Evolutionary conservation across 2,329 filamentous ascomycete genomes (phyloP).

Genomic region (Cladosporium sp.): DNA sequence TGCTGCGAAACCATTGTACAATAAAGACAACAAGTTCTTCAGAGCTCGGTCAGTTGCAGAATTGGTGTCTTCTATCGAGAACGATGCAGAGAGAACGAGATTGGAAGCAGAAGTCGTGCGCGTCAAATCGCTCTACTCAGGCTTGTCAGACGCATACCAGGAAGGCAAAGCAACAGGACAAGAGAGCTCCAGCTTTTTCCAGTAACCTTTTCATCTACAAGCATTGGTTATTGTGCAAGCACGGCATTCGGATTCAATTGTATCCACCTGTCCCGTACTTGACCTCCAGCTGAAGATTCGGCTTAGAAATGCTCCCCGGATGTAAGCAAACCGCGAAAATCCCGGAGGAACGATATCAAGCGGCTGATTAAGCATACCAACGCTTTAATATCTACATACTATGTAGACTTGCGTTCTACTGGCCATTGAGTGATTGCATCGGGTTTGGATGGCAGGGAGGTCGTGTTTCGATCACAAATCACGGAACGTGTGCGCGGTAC

Average conservation of each 20-base stretch:
- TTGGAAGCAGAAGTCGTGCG: background rate
- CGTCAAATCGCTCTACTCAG: background rate
- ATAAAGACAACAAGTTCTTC: background rate
- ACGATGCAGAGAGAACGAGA: background rate
- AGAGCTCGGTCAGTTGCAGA: background rate
- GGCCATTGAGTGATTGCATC: background rate
- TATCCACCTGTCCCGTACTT: background rate
- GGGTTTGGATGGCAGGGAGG: background rate
- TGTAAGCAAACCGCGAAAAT: background rate
- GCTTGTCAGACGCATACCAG: background rate
- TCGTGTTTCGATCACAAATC: background rate
- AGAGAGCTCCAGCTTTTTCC: background rate
- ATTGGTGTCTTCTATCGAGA: background rate
- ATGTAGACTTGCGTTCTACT: background rate
- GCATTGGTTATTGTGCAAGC: background rate
- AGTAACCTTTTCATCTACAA: background rate
- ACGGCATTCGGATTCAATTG: background rate
- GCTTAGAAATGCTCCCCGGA: constrained; percentile 1
- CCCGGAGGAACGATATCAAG: background rate
- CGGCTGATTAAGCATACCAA: background rate
- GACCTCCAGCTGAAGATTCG: background rate
- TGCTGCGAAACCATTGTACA: background rate
- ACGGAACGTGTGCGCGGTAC: background rate
- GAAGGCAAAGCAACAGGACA: background rate
- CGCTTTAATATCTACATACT: background rate